Evolutionary conservation across 78 protist genomes (phyloP).

Genomic region (Pelomyxa schiedti): DNA sequence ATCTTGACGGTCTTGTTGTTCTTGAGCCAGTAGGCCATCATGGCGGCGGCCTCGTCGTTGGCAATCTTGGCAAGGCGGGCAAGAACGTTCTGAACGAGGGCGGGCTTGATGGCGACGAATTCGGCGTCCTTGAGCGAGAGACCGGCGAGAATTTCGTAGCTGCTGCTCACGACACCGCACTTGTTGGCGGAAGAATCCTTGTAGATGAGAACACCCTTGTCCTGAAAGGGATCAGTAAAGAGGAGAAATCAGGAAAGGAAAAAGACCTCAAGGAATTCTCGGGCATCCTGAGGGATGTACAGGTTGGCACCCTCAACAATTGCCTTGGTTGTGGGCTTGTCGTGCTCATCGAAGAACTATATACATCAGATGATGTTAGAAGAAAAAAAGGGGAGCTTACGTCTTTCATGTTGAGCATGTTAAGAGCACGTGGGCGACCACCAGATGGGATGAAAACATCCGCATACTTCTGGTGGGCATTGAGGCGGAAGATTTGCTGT

Average conservation of each 20-base stretch:
- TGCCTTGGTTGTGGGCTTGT: constrained; percentile 44
- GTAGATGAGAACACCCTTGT: constrained; percentile 60
- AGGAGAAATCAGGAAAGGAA: too few species aligned
- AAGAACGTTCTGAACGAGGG: not conserved
- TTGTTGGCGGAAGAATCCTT: constrained; percentile 83
- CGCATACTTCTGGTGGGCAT: not conserved
- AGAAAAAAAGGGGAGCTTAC: not conserved
- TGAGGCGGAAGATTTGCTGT: not conserved
- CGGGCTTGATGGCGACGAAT: constrained; percentile 8
- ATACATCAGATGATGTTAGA: not conserved
- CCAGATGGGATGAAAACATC: constrained; percentile 87
- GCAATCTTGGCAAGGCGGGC: not conserved
- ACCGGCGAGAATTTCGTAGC: constrained; percentile 70
- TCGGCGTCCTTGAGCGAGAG: constrained; percentile 60
- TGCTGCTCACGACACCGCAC: constrained; percentile 84
- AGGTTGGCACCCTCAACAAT: constrained; percentile 89
- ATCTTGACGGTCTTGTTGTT: not conserved
- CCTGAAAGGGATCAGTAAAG: too few species aligned
- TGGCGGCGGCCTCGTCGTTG: not conserved
- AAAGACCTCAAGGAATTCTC: constrained; percentile 69
- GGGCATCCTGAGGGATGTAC: constrained; percentile 75
- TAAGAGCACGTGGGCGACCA: constrained; percentile 79
- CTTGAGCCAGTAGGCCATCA: not conserved
- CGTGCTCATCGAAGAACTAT: not conserved
- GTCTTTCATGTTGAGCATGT: constrained; percentile 41